Conservation (phyloP, 2,329 filamentous ascomycete species). For the Diaporthe aspalathi region DNA sequence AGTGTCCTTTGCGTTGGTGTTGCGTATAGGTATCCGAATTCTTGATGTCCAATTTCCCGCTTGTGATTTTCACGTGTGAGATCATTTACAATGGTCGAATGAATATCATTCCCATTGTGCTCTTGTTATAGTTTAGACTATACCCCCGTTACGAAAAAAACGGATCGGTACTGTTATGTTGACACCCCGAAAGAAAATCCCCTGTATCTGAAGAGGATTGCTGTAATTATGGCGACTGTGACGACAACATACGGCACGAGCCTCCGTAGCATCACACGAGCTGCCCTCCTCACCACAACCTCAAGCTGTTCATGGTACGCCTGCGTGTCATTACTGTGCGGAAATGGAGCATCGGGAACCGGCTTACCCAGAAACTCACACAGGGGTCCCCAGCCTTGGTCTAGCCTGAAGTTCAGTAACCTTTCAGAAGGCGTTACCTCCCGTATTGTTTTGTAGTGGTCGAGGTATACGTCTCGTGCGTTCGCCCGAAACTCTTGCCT, state of each 20-base stretch:
- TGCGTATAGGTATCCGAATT: no score
- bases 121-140: no score
- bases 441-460: slow-evolving; percentile 44
- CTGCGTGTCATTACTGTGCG: slow-evolving; percentile 19
- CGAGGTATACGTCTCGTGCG: slow-evolving; percentile 21
- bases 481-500: slow-evolving; percentile 48
- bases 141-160: no score
- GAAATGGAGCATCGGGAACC: slow-evolving; percentile 20
- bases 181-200: neutral
- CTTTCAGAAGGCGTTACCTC: slow-evolving; percentile 41
- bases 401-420: slow-evolving; percentile 45
- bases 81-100: no score
- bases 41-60: no score
- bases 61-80: no score
- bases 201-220: neutral
- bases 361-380: slow-evolving; percentile 40
- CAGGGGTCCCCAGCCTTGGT: slow-evolving; percentile 47
- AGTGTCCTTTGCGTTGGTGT: no score
- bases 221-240: neutral
- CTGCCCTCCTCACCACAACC: slow-evolving; percentile 10
- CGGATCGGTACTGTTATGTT: no score
- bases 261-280: neutral
- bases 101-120: no score
- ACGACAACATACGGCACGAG: neutral
- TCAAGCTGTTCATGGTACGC: slow-evolving; percentile 26